These are phyloP conservation scores for Paralagenidium karlingii DNA, from an alignment of 352 stramenopile species.

Conservation along the genomic window DNA sequence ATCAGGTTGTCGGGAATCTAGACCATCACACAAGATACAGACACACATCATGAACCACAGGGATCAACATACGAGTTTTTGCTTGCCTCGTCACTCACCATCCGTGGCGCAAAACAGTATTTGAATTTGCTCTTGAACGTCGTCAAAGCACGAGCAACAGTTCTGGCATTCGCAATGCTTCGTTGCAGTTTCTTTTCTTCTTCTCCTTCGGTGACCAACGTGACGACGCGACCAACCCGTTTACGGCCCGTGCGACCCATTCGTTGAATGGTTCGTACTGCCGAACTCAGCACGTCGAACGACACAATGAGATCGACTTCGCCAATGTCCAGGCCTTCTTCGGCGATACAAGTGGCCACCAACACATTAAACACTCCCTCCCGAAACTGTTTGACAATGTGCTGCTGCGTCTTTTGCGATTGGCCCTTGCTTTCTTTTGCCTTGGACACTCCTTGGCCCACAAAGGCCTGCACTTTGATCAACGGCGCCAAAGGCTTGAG, in stretches of 20 bases:
- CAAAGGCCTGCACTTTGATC: constrained; percentile 87
- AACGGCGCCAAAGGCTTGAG: constrained; percentile 49
- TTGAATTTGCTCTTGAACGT: constrained; percentile 86
- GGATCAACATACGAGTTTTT: no score
- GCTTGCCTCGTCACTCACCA: no score
- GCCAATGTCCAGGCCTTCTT: constrained; percentile 93
- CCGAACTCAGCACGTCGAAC: constrained; percentile 89
- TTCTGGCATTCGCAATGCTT: constrained; percentile 68
- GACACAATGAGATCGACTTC: constrained; percentile 92
- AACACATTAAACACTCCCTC: constrained; percentile 85
- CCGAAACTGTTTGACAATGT: constrained; percentile 87
- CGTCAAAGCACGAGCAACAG: constrained; percentile 60
- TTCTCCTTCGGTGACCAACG: constrained; percentile 82
- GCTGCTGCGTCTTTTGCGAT: constrained; percentile 93
- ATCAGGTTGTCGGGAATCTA: no score
- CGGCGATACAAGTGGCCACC: constrained; percentile 92
- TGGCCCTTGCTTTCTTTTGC: constrained; percentile 78
- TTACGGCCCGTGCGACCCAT: constrained; percentile 95
- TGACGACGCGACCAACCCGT: constrained; percentile 83
- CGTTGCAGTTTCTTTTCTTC: constrained; percentile 81
- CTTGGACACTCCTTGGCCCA: constrained; percentile 86
- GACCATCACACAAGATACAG: no score
- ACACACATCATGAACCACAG: no score
- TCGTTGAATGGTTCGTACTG: constrained; percentile 92
- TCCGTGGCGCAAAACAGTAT: constrained; percentile 68